Evolutionary conservation across 768 basidiomycete genomes (phyloP).

Genomic region (Pisolithus orientalis): DNA sequence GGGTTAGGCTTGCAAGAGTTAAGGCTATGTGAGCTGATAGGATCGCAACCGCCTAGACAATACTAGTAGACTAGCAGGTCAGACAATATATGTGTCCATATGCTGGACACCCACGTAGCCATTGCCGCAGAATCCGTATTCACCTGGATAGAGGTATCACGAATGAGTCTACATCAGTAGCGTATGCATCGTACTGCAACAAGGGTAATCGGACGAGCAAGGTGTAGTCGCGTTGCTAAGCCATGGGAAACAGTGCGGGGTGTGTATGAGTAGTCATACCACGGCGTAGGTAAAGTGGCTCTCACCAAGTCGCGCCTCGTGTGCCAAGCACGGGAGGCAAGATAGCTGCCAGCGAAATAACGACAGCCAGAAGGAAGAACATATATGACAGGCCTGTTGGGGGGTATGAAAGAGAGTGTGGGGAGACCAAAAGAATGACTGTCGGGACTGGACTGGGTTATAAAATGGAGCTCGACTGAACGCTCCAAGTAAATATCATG

Average conservation of each 20-base stretch:
- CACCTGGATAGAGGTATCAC: constrained; percentile 26
- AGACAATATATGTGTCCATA: constrained; percentile 1
- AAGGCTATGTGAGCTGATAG: constrained; percentile 56
- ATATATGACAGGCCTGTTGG: constrained; percentile 6
- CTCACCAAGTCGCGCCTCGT: constrained; percentile 25
- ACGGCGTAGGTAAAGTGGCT: neutral
- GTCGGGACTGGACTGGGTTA: neutral
- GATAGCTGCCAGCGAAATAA: constrained; percentile 10
- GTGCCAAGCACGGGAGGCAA: constrained; percentile 15
- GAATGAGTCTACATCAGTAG: neutral
- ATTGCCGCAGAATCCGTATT: constrained; percentile 50
- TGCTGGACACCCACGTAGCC: constrained; percentile 28
- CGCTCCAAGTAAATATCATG: neutral
- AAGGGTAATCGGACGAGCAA: constrained; percentile 34
- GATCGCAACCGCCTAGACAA: constrained; percentile 85
- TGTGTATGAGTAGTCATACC: neutral
- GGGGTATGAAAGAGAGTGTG: constrained; percentile 13
- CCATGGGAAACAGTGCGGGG: neutral
- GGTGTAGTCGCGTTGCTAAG: constrained; percentile 32
- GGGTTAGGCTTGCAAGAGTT: constrained; percentile 68
- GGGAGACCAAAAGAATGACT: neutral
- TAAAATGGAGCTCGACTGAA: too few relatives aligned
- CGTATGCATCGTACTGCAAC: constrained; percentile 35
- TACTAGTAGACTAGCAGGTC: constrained; percentile 37
- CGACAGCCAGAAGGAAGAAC: constrained; percentile 12